Evolutionary conservation across 2,329 filamentous ascomycete species (phyloP).

Genomic region (Ophiosphaerella herpotricha): DNA sequence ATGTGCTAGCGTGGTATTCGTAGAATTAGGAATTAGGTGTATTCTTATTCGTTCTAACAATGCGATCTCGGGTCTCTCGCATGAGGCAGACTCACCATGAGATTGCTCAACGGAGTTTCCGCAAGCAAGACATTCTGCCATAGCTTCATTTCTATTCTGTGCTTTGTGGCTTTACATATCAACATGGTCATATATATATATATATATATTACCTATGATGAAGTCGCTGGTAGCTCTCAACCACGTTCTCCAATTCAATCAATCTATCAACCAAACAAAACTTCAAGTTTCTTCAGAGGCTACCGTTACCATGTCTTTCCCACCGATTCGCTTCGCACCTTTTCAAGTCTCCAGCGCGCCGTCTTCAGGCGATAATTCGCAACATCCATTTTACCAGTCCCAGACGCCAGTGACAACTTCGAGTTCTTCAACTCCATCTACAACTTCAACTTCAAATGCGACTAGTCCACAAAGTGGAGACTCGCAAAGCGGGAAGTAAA

Average conservation of each 20-base stretch:
- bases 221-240: not conserved
- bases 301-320: constrained; percentile 18
- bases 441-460: not conserved
- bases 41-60: constrained; percentile 3
- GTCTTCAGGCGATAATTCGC: constrained; percentile 14
- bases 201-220: not conserved
- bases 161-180: not conserved
- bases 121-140: constrained; percentile 1
- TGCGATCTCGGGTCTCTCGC: constrained; percentile 1
- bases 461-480: not conserved
- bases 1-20: constrained; percentile 21
- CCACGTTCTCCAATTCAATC: not conserved
- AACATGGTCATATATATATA: not conserved
- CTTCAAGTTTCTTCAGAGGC: not conserved
- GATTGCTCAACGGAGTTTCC: constrained; percentile 1
- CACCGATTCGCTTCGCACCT: constrained; percentile 36
- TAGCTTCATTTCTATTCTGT: constrained; percentile 1
- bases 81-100: constrained; percentile 22
- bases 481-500: no score
- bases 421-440: not conserved
- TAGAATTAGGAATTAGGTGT: constrained; percentile 5
- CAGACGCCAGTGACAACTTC: constrained; percentile 14
- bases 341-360: constrained; percentile 34
- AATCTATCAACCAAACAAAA: not conserved
- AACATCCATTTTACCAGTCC: constrained; percentile 26